These are phyloP conservation scores for Pleurotus giganteus DNA, from an alignment of 768 basidiomycete genomes.

Conservation along the genomic window DNA sequence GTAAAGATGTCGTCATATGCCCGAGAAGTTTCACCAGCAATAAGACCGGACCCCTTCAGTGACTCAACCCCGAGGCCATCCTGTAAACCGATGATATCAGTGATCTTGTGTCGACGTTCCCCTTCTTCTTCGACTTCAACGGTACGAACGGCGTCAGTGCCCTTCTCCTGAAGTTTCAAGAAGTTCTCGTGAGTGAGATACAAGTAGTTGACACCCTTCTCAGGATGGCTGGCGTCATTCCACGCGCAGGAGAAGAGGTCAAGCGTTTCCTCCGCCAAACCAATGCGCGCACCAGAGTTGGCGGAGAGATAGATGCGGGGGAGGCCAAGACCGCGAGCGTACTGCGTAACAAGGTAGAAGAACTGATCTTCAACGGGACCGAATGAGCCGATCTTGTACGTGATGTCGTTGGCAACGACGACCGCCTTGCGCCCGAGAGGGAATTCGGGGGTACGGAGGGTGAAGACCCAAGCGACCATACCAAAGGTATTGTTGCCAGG, in stretches of 20 bases:
- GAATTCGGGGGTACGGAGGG: slow-evolving; percentile 87
- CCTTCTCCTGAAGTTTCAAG: slow-evolving; percentile 87
- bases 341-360: slow-evolving; percentile 93
- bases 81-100: slow-evolving; percentile 94
- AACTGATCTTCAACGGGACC: slow-evolving; percentile 94
- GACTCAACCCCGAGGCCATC: slow-evolving; percentile 97
- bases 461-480: slow-evolving; percentile 99
- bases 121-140: slow-evolving; percentile 83
- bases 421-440: slow-evolving; percentile 85
- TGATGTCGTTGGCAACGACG: slow-evolving; percentile 97
- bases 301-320: slow-evolving; percentile 98
- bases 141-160: slow-evolving; percentile 71
- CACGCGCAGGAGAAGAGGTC: slow-evolving; percentile 89
- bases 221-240: slow-evolving; percentile 77
- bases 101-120: slow-evolving; percentile 90
- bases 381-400: slow-evolving; percentile 97
- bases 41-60: slow-evolving; percentile 93
- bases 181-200: slow-evolving; percentile 93
- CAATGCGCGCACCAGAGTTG: slow-evolving; percentile 97
- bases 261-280: slow-evolving; percentile 90
- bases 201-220: slow-evolving; percentile 95
- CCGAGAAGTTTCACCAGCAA: slow-evolving; percentile 96
- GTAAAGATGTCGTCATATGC: slow-evolving; percentile 99
- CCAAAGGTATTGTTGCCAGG: slow-evolving; percentile 94
- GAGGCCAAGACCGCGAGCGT: slow-evolving; percentile 83